A percentile compares a stretch with the other conserved stretches of the same genome.
These are phyloP conservation scores for Ceratobasidium sp. DNA, from an alignment of 1,284 basidiomycete genomes.

Conservation along the genomic window DNA sequence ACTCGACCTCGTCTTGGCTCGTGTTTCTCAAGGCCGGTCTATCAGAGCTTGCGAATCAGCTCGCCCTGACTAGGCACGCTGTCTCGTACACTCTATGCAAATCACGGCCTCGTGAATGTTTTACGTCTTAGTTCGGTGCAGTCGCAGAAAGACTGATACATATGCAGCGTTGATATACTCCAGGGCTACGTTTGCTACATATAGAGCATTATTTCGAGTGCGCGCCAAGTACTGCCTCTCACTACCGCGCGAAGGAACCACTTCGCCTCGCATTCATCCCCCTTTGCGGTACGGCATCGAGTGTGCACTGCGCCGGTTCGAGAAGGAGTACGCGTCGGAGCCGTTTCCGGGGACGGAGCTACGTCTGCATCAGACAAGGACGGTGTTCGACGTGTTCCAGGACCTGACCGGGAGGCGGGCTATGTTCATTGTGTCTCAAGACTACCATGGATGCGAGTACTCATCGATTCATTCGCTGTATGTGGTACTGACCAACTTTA, in stretches of 20 bases:
- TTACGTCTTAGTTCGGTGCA: neutral
- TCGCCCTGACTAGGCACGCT: neutral
- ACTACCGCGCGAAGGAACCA: neutral
- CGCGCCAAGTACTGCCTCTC: neutral
- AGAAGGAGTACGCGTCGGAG: neutral
- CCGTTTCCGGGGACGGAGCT: neutral
- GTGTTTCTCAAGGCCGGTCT: neutral
- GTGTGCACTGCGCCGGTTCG: neutral
- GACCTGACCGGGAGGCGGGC: neutral
- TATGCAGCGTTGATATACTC: neutral
- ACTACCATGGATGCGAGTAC: neutral
- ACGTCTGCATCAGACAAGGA: neutral
- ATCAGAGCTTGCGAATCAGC: neutral
- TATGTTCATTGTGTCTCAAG: neutral
- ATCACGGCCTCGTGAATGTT: neutral
- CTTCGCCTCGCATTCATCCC: too few species aligned
- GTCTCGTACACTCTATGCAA: neutral
- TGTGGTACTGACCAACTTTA: neutral
- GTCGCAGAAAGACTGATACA: neutral
- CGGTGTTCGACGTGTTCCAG: neutral
- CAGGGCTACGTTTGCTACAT: neutral
- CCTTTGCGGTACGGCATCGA: neutral
- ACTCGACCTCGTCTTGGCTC: neutral
- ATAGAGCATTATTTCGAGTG: neutral
- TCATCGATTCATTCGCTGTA: neutral